A percentile compares a stretch with the other conserved stretches of the same genome.
phyloP scores from a whole-genome alignment of 2,329 filamentous ascomycete species.

The Zymoseptoria brevis region DNA sequence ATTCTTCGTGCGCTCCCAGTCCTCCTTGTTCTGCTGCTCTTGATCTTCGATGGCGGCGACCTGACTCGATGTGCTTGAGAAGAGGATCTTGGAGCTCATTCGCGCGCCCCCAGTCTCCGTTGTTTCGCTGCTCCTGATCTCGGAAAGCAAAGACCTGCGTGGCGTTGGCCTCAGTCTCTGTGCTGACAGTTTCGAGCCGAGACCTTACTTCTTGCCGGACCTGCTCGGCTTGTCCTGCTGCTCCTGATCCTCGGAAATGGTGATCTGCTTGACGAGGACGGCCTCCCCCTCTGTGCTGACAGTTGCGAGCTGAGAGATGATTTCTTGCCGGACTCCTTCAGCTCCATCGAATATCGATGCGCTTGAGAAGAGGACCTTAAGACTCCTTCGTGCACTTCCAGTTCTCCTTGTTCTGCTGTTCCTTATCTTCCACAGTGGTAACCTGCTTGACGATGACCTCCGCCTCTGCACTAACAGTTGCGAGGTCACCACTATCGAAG shows the following conservation, averaged over 20 bases:
- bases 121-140: neutral
- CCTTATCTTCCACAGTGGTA: neutral
- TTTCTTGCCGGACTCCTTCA: too few relatives aligned
- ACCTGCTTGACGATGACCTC: neutral
- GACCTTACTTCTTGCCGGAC: too few relatives aligned
- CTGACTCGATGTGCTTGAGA: neutral
- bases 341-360: neutral
- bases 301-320: too few relatives aligned
- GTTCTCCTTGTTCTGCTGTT: neutral
- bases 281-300: too few relatives aligned
- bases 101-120: neutral
- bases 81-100: neutral
- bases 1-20: neutral
- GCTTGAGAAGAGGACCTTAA: neutral
- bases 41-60: too few relatives aligned
- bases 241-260: too few relatives aligned
- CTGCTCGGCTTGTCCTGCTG: too few relatives aligned
- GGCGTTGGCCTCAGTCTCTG: neutral
- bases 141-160: neutral
- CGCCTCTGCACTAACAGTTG: neutral
- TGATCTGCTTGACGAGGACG: too few relatives aligned
- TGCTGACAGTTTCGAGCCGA: neutral
- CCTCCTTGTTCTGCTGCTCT: neutral
- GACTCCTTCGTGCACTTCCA: neutral
- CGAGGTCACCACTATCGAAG: neutral